These are phyloP conservation scores for Trifolium repens DNA, from an alignment of 306 rosid genomes.

Conservation along the genomic window DNA sequence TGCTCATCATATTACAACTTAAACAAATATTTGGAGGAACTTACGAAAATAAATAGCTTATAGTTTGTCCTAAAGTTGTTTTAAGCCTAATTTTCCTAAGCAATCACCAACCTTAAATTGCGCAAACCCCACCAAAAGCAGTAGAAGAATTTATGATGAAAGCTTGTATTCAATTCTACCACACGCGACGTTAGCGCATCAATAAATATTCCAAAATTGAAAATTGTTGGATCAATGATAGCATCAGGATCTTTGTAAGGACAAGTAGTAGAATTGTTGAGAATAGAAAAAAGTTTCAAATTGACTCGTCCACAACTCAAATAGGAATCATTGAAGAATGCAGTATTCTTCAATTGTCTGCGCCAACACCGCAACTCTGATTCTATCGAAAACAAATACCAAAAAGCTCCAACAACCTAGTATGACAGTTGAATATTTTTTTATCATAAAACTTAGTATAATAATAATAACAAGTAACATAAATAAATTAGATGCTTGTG, in stretches of 20 bases:
- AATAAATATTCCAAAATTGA: constrained; percentile 71
- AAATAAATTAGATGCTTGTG: neutral
- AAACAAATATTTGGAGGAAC: neutral
- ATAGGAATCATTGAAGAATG: neutral
- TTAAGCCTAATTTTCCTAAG: neutral
- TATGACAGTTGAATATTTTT: constrained; percentile 12
- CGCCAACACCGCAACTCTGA: constrained; percentile 69
- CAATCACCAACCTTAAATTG: constrained; percentile 62
- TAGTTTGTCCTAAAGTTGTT: neutral
- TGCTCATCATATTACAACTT: neutral
- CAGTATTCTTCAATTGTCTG: neutral
- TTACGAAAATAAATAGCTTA: neutral
- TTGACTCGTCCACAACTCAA: constrained; percentile 41
- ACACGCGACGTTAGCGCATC: constrained; percentile 61
- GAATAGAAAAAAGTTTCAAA: rapidly evolving
- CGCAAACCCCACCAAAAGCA: constrained; percentile 99
- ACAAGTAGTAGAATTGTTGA: constrained; percentile 47
- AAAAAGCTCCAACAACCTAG: constrained; percentile 83
- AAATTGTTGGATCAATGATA: constrained; percentile 27
- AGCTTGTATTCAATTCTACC: constrained; percentile 41
- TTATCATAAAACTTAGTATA: constrained; percentile 31
- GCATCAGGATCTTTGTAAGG: constrained; percentile 42
- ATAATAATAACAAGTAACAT: neutral
- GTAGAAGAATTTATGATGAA: constrained; percentile 64
- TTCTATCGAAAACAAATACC: constrained; percentile 81